phyloP scores from a whole-genome alignment of 768 basidiomycete species.

The Kwoniella pini region DNA sequence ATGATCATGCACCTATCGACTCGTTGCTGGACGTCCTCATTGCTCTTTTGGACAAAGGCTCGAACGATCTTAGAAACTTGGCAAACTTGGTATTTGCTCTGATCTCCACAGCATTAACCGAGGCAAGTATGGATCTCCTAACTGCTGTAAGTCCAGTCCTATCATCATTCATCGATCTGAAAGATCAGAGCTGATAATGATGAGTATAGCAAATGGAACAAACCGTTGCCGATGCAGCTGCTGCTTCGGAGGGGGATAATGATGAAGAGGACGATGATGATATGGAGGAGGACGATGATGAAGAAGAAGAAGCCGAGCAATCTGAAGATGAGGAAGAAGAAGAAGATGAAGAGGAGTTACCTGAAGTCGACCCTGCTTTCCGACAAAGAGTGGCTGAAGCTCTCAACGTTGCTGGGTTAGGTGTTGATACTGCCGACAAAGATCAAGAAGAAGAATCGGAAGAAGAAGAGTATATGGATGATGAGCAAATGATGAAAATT shows the following conservation, averaged over 20 bases:
- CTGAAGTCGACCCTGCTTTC: conserved; percentile 60
- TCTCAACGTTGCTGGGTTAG: conserved; percentile 57
- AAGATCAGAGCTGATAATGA: conserved; percentile 1
- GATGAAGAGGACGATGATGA: conserved; percentile 49
- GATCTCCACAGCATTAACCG: conserved; percentile 66
- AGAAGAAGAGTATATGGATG: conserved; percentile 65
- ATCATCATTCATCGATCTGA: not conserved
- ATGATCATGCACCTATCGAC: conserved; percentile 69
- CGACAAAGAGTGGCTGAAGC: conserved; percentile 63
- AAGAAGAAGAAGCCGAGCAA: conserved; percentile 32
- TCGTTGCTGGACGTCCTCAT: conserved; percentile 86
- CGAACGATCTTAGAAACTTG: conserved; percentile 73
- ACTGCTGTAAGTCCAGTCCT: conserved; percentile 65
- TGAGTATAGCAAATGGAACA: conserved; percentile 74
- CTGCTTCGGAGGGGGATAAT: conserved; percentile 54
- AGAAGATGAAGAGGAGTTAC: conserved; percentile 49
- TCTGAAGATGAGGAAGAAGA: conserved; percentile 53
- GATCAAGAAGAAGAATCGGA: conserved; percentile 67
- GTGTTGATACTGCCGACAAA: conserved; percentile 62
- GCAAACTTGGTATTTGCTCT: conserved; percentile 78
- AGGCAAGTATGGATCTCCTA: conserved; percentile 75
- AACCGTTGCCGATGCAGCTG: conserved; percentile 58
- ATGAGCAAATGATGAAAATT: conserved; percentile 97
- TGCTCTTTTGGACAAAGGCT: conserved; percentile 80
- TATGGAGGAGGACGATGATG: conserved; percentile 40